A percentile compares a stretch with the other conserved stretches of the same genome.
Conservation (phyloP, 495 filamentous ascomycete species). For the Penicillium longicatenatum region DNA sequence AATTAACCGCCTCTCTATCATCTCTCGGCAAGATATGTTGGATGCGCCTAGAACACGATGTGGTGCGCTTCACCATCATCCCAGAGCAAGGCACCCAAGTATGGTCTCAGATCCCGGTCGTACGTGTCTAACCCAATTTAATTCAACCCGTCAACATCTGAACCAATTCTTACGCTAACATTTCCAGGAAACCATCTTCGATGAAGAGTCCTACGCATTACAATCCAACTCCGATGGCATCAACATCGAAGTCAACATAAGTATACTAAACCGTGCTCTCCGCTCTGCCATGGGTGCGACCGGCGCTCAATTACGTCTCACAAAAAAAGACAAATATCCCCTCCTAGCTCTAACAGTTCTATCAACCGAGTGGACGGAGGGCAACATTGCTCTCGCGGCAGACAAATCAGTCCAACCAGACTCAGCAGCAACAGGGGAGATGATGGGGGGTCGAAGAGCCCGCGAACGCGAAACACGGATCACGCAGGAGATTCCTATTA, state of each 20-base stretch:
- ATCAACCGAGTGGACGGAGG: conserved; percentile 48
- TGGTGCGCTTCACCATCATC: conserved; percentile 91
- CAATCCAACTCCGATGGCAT: conserved; percentile 81
- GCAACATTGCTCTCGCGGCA: conserved; percentile 48
- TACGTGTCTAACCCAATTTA: conserved; percentile 46
- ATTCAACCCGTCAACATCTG: neutral
- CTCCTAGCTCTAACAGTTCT: conserved; percentile 84
- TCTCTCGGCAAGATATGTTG: conserved; percentile 91
- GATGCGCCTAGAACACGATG: conserved; percentile 84
- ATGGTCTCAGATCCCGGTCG: conserved; percentile 69
- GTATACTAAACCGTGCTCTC: conserved; percentile 78
- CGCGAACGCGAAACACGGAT: conserved; percentile 80
- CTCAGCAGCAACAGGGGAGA: conserved; percentile 30
- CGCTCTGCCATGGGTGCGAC: conserved; percentile 77
- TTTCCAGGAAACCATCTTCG: conserved; percentile 79
- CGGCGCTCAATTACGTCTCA: conserved; percentile 81
- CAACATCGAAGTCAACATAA: conserved; percentile 90
- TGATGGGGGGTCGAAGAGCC: conserved; percentile 45
- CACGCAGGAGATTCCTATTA: conserved; percentile 95
- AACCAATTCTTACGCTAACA: neutral
- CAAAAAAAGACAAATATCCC: conserved; percentile 85
- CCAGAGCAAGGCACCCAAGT: conserved; percentile 93
- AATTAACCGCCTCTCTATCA: conserved; percentile 80
- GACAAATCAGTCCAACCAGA: conserved; percentile 27
- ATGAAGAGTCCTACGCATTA: conserved; percentile 70